Evolutionary conservation across 306 rosid genomes (phyloP), one percentile per base, ranked within the genome.

Genomic region (Sechiopsis laciniata): DNA sequence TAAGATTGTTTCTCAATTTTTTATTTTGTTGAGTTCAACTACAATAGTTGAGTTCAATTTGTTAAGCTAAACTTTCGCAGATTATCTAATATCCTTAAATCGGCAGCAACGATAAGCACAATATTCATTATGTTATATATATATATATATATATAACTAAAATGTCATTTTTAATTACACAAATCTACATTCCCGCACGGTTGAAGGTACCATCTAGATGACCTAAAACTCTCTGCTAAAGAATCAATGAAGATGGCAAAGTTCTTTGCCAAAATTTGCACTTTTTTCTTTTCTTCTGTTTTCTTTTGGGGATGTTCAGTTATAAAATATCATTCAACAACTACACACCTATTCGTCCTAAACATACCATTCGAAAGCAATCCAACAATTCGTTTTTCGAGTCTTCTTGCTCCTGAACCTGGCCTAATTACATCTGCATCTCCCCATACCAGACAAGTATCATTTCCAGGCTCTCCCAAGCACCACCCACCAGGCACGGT

Each of bases 401-500:
- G 92, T 66, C 92, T 79, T 84, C 77, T 90, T 54, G 95, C 87
- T 40, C 95, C 91, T 24, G 63, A 19, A 17, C 96, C 86, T 2
- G 99, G 99, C 82, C 99, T 89, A 83, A 94, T 79, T 79, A 94
- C 81, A 58, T 81, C 83, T 8, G 99, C 97, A 86, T 94, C 92
- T 59, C 99, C 99, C 99, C 99, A 94, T 8, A 82, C 86, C 6
- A 87, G 78, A 76, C 99, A 94, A 0, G 96, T 84, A 68, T n/a
- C 81, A 62, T 94, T 94, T 70, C 85, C 87, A 60, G 87, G 74
- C 84, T 83, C 92, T 17, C 96, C 97, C 76, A 91, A 74, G 83
- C 99, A 94, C 99, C 99, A 94, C 14, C 99, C 99, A 72, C 99
- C 97, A 0, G 99, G 96, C 76, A 88, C 88, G 56, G 83, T 85